These are phyloP conservation scores for Syzygium syzygioides DNA, from an alignment of 441 rosid species.

Conservation along the genomic window DNA sequence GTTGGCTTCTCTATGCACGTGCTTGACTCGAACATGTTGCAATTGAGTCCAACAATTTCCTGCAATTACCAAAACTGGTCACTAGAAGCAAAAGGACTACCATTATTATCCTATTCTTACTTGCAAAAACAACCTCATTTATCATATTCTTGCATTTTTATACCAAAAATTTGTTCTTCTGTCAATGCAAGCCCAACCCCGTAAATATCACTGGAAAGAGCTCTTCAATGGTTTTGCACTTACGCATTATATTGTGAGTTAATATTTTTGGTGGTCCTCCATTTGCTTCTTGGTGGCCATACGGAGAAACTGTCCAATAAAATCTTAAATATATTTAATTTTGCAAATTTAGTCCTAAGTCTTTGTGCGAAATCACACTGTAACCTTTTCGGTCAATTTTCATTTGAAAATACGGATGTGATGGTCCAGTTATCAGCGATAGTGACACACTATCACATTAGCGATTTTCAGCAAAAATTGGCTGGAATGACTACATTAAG, in stretches of 20 bases:
- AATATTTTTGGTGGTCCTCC: background rate
- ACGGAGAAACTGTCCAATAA: rapidly evolving
- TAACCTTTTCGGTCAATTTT: background rate
- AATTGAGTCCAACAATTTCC: background rate
- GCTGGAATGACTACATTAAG: no score
- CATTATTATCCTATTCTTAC: background rate
- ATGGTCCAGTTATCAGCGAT: rapidly evolving
- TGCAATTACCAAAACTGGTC: background rate
- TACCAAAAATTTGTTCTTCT: background rate
- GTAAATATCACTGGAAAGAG: background rate
- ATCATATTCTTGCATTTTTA: background rate
- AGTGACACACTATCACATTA: rapidly evolving
- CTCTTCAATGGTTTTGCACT: background rate
- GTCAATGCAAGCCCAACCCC: background rate
- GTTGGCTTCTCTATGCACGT: background rate
- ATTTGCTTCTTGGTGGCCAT: background rate
- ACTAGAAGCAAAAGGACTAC: background rate
- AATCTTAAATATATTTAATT: background rate
- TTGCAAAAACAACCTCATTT: background rate
- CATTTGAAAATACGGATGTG: rapidly evolving
- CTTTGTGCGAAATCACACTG: rapidly evolving
- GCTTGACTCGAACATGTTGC: background rate
- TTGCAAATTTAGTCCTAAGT: rapidly evolving
- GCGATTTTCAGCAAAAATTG: rapidly evolving
- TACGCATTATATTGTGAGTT: rapidly evolving